These are phyloP conservation scores for Suhomyces atakaporum DNA, from an alignment of 1,139 yeast species.

Conservation along the genomic window DNA sequence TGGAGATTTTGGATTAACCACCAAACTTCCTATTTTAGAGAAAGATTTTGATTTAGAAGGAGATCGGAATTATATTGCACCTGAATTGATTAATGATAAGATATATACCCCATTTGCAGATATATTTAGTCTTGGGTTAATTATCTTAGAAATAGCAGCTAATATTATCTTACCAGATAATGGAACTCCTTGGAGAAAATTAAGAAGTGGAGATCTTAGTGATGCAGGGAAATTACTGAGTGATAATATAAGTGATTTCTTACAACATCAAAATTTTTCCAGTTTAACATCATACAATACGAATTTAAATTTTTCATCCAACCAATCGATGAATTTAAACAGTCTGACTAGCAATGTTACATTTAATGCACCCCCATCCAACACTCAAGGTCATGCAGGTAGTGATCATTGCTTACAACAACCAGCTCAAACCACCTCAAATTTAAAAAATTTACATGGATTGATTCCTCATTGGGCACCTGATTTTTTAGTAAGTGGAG, in stretches of 20 bases:
- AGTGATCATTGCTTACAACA: slow-evolving; percentile 6
- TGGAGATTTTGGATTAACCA: slow-evolving; percentile 74
- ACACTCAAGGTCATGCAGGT: slow-evolving; percentile 8
- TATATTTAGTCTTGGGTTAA: slow-evolving; percentile 86
- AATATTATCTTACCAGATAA: slow-evolving; percentile 93
- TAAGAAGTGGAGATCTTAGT: slow-evolving; percentile 91
- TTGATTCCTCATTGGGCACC: slow-evolving; percentile 82
- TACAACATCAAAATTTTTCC: slow-evolving; percentile 42
- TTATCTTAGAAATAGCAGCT: slow-evolving; percentile 94
- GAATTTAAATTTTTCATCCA: slow-evolving; percentile 14
- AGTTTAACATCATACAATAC: slow-evolving; percentile 38
- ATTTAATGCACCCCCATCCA: slow-evolving; percentile 15
- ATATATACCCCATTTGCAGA: slow-evolving; percentile 92
- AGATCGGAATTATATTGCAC: slow-evolving; percentile 96
- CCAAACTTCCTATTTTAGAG: slow-evolving; percentile 55
- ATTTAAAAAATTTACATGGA: slow-evolving; percentile 22
- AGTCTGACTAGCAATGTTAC: slow-evolving; percentile 11
- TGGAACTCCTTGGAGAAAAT: slow-evolving; percentile 95
- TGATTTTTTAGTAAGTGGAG: slow-evolving; percentile 67
- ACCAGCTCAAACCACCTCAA: slow-evolving; percentile 10
- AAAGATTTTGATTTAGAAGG: slow-evolving; percentile 87
- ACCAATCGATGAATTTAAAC: slow-evolving; percentile 12
- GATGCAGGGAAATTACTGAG: slow-evolving; percentile 88
- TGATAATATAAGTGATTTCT: slow-evolving; percentile 49
- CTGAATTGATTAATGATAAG: slow-evolving; percentile 84